These are phyloP conservation scores for Dothiorella sarmentorum DNA, from an alignment of 2,329 filamentous ascomycete genomes.

Conservation along the genomic window DNA sequence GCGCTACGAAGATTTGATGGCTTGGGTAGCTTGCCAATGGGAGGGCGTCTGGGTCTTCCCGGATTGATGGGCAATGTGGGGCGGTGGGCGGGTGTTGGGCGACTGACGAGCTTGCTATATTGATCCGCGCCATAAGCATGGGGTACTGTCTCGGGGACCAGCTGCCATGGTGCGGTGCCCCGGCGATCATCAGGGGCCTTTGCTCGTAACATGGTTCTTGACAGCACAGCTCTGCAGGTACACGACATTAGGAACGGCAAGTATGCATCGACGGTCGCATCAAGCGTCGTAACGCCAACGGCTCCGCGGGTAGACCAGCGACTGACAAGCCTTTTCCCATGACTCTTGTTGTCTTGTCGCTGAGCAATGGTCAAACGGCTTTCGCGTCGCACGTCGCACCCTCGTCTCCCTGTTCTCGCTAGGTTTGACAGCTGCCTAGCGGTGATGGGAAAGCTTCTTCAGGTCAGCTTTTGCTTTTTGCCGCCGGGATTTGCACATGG, in stretches of 20 bases:
- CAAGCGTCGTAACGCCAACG: too few relatives aligned
- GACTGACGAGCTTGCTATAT: background rate
- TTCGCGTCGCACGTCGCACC: background rate
- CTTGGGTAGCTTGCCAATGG: too few relatives aligned
- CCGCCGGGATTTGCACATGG: background rate
- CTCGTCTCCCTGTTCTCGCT: slow-evolving; percentile 1
- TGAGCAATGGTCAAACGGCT: too few relatives aligned
- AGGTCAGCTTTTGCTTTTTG: background rate
- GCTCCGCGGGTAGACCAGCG: too few relatives aligned
- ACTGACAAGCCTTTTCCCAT: too few relatives aligned
- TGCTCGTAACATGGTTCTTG: background rate
- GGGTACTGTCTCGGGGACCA: background rate
- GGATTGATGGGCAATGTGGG: background rate
- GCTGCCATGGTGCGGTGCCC: background rate
- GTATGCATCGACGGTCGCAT: background rate
- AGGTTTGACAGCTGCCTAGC: slow-evolving; percentile 1
- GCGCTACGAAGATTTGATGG: background rate
- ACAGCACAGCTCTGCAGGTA: too few relatives aligned
- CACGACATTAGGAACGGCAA: too few relatives aligned
- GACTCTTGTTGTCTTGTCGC: too few relatives aligned
- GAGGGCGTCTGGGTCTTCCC: too few relatives aligned
- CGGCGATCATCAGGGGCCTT: slow-evolving; percentile 1
- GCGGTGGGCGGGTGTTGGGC: background rate
- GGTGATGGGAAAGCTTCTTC: background rate
- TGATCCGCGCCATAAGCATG: slow-evolving; percentile 3